These are phyloP conservation scores for Discostella stelligeroides DNA, from an alignment of 108 stramenopile genomes.

Conservation along the genomic window DNA sequence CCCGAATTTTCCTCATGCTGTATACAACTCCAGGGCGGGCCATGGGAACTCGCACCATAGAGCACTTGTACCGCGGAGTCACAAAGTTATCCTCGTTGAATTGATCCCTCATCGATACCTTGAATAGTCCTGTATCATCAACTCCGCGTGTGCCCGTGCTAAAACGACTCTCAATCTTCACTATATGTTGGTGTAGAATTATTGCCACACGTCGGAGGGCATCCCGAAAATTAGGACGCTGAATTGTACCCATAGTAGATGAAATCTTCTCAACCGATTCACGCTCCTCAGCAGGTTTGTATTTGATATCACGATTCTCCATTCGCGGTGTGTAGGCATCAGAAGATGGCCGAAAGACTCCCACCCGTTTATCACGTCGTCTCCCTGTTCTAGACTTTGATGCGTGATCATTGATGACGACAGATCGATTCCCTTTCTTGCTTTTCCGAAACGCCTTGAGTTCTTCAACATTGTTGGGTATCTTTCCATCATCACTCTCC, in stretches of 20 bases:
- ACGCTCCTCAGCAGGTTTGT: constrained; percentile 71
- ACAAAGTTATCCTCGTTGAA: constrained; percentile 77
- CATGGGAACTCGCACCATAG: constrained; percentile 85
- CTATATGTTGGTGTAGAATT: constrained; percentile 87
- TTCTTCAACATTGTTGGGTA: not conserved
- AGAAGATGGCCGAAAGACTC: constrained; percentile 84
- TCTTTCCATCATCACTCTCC: constrained; percentile 4
- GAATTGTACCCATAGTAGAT: constrained; percentile 80
- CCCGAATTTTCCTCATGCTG: constrained; percentile 70
- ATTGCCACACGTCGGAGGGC: constrained; percentile 88
- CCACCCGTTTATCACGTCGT: constrained; percentile 42
- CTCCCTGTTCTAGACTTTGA: constrained; percentile 16
- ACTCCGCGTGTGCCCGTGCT: constrained; percentile 49
- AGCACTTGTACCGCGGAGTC: constrained; percentile 78
- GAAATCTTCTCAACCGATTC: constrained; percentile 66
- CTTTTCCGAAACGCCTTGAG: constrained; percentile 23
- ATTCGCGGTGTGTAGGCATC: constrained; percentile 90
- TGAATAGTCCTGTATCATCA: constrained; percentile 61
- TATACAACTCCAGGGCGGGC: constrained; percentile 78
- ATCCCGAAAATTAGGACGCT: constrained; percentile 86
- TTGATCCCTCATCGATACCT: constrained; percentile 64
- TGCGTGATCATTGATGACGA: constrained; percentile 27
- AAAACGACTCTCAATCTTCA: constrained; percentile 86
- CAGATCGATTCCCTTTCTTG: constrained; percentile 11
- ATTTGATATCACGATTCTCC: constrained; percentile 68